A percentile compares a stretch with the other conserved stretches of the same genome.
Conservation (phyloP, 2,329 filamentous ascomycete species). For the Diplodia intermedia region DNA sequence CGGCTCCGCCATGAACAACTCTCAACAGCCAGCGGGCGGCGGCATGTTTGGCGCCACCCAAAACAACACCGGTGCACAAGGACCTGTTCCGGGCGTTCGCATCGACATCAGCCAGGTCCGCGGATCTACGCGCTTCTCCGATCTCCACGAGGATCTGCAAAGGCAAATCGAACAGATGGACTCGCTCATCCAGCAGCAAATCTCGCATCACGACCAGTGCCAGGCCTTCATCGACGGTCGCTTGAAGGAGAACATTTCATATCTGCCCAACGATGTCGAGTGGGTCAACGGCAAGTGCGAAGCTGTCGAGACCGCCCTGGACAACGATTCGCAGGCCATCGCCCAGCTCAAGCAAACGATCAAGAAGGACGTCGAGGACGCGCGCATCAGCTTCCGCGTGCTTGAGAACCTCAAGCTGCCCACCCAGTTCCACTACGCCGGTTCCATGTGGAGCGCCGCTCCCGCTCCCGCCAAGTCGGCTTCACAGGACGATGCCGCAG, state of each 20-base stretch:
- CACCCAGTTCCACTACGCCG: slow-evolving; percentile 63
- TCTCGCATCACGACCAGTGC: slow-evolving; percentile 76
- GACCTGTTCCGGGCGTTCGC: slow-evolving; percentile 30
- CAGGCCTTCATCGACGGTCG: slow-evolving; percentile 62
- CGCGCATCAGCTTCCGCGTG: slow-evolving; percentile 73
- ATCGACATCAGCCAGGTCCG: slow-evolving; percentile 57
- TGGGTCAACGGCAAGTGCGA: slow-evolving; percentile 68
- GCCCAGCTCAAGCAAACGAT: slow-evolving; percentile 63
- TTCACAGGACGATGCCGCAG: slow-evolving; percentile 36
- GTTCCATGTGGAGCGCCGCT: slow-evolving; percentile 39
- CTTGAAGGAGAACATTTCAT: slow-evolving; percentile 64
- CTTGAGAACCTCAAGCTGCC: slow-evolving; percentile 78
- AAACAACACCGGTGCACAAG: slow-evolving; percentile 9
- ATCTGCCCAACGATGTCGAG: slow-evolving; percentile 69
- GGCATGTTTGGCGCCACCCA: slow-evolving; percentile 25
- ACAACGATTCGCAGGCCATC: slow-evolving; percentile 68
- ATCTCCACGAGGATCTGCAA: slow-evolving; percentile 83
- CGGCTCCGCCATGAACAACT: slow-evolving; percentile 42
- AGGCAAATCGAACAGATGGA: slow-evolving; percentile 80
- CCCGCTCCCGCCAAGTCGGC: slow-evolving; percentile 37
- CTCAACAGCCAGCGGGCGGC: slow-evolving; percentile 31
- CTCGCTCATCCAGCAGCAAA: slow-evolving; percentile 78
- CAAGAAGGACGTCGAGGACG: slow-evolving; percentile 72
- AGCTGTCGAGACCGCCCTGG: slow-evolving; percentile 67
- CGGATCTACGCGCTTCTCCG: slow-evolving; percentile 89